Evolutionary conservation across 305 asterid species (phyloP), one percentile per base, ranked within the genome.

Genomic region (Solanum hybrid): DNA sequence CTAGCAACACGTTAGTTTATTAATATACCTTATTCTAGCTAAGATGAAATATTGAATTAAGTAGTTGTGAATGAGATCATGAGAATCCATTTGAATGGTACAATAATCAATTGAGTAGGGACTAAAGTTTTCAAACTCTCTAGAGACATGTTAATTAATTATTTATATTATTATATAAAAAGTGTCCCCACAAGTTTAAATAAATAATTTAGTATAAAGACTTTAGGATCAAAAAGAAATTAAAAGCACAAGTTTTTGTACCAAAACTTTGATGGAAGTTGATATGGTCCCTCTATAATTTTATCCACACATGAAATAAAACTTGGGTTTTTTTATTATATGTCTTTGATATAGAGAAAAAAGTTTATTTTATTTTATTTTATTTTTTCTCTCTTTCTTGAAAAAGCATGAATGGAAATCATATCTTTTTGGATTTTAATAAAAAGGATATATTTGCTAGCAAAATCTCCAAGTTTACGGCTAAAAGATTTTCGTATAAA

Each of bases 41-140:
- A 9, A 20, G 17, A 57, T 6, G 45, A 85, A 57, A 83, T 31
- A 31, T 57, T 85, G 88, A 85, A 51, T 36, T 32, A 57, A 84
- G 88, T 32, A 85, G 88, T 57, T 85, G 88, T 85, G 88, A 85
- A 85, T 31, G 77, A 57, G 88, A 85, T 85, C 77, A 85, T 32
- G 31, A 85, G 88, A 85, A 85, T 85, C 88, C 77, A 85, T 57
- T 57, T 85, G 22, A 39, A 11, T 85, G 45, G 88, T 85, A 85
- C 4, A 85, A 85, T 85, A 85, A 85, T 85, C 45, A 57, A 85
- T 85, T 85, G 88, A 57, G 77, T 57, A 57, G 88, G 77, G 88
- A 85, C 45, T 85, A 12, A 85, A 37, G 77, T 85, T 85, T 85
- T 85, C 76, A 57, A 31, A 85, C 39, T 31, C 88, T 85, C 88